These are phyloP conservation scores for Rhododendron simsii DNA, from an alignment of 148 eudicot genomes.

Conservation along the genomic window DNA sequence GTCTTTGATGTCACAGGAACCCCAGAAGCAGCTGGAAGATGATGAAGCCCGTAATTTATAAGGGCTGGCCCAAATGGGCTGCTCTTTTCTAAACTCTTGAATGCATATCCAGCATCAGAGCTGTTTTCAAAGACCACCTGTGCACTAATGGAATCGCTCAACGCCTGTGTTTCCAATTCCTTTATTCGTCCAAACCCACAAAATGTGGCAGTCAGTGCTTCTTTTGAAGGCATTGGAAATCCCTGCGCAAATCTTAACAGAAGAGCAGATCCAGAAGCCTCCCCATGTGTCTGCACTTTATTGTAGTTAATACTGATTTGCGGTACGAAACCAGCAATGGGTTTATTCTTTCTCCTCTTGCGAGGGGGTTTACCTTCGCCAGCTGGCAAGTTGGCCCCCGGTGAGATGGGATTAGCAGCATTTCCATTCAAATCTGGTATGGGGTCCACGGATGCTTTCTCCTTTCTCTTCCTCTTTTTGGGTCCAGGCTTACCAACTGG, in stretches of 20 bases:
- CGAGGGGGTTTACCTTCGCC: slow-evolving; percentile 14
- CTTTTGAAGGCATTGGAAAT: slow-evolving; percentile 32
- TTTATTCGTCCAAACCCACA: slow-evolving; percentile 32
- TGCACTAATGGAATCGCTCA: slow-evolving; percentile 13
- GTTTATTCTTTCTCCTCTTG: slow-evolving; percentile 21
- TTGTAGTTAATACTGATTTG: slow-evolving; percentile 12
- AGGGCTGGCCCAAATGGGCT: slow-evolving; percentile 40
- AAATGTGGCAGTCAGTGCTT: slow-evolving; percentile 27
- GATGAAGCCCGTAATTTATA: slow-evolving; percentile 16
- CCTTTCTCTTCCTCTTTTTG: slow-evolving; percentile 37
- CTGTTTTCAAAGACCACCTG: slow-evolving; percentile 25
- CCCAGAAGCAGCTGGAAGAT: slow-evolving; percentile 7
- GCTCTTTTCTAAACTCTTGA: slow-evolving; percentile 26
- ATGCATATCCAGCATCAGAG: slow-evolving; percentile 31
- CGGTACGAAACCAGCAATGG: background rate
- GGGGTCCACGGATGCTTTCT: slow-evolving; percentile 13
- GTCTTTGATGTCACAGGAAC: background rate
- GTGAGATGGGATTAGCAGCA: slow-evolving; percentile 17
- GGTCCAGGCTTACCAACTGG: slow-evolving; percentile 16
- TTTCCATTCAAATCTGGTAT: slow-evolving; percentile 48
- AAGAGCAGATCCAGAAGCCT: slow-evolving; percentile 27
- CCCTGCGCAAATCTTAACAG: slow-evolving; percentile 33
- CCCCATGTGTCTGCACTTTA: slow-evolving; percentile 11
- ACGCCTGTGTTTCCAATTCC: slow-evolving; percentile 30
- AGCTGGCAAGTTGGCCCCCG: slow-evolving; percentile 10